Base-by-base conservation (phyloP, 2,329 filamentous ascomycete genomes). In the Penicillium sclerotigenum region DNA sequence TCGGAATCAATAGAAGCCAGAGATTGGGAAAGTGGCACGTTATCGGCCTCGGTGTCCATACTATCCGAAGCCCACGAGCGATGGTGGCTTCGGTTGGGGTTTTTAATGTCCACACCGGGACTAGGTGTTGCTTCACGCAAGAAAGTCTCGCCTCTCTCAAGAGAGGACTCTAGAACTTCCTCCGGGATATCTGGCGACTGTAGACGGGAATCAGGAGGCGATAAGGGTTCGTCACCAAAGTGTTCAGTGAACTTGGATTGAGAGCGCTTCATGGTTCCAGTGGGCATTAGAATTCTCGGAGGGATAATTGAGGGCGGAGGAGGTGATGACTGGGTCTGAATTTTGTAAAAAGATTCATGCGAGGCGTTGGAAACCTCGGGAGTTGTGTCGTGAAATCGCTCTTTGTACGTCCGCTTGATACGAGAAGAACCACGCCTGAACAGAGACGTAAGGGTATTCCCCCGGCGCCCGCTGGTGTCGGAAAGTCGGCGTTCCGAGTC, bases 1-100 rank as follows among this genome's bases (percentile, higher is more conserved):
- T 99, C 94, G 0, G 92, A 97, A 69, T 97, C 94, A 57, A 97
- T 90, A 0, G 92, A 97, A 2, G 91, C 94, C 18, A 97, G 81
- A 0, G 93, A 97, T 72, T 92, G 88, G 29, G 91, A 90, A 69
- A 91, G 63, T 33, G 76, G 74, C 20, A 75, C 70, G 42, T 76
- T 78, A 60, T 82, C 66, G 49, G 70, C 63, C 49, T 71, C 34
- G 77, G 81, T 63, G 81, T 86, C 18, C 79, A 85, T 5, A 81
- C 68, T 71, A 36, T 72, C 71, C 1, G 67, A 68, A 7, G 65
- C 65, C 63, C 68, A 72, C 22, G 74, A 80, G 62, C 47, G 74
- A 33, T 64, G 71, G 57, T 58, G 66, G 42, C 67, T 65, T 54
- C 54, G 67, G 43, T 57, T 65, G 40, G 59, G 60, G 56, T 69